Evolutionary conservation across 2,329 filamentous ascomycete species (phyloP), one percentile per base, ranked within the genome.

Genomic region (Trichoderma sp.): DNA sequence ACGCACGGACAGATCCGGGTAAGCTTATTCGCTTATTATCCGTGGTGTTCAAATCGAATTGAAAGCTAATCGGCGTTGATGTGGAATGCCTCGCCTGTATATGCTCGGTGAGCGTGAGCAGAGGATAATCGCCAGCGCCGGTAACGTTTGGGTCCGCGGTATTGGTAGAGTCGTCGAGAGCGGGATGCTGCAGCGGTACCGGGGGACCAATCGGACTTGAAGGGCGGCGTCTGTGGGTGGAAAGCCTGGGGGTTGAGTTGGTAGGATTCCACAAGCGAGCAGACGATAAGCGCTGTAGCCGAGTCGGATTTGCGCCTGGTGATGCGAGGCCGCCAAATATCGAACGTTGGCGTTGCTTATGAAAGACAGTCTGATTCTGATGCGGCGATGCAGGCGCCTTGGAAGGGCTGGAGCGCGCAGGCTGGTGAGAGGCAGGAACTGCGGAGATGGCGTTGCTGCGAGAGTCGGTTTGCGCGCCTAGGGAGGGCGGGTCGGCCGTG

Each of bases 211-310:
- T 84, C 19, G 87, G 86, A 19, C 84, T 85, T 16, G 86, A 88
- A 19, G 82, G 82, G 31, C 85, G 84, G 68, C 86, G 83, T 70
- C 76, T 80, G 68, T 82, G 75, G 2, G 68, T 19, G 66, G 77
- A 73, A 52, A 31, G 40, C 69, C 85, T 81, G 56, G 86, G 86
- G 2, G 86, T 88, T 31, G 86, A 88, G 75, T 88, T 88, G 70
- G 85, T 85, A 29, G 87, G 87, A 74, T 88, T 88, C 87, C 87
- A 88, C 72, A 88, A 84, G 43, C 86, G 85, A 57, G 83, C 83
- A 27, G 84, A 80, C 5, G 82, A 81, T 35, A 82, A 76, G 31
- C 81, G 79, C 37, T 73, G 78, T 40, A 70, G 57, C 14, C 56
- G 65, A 40, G 68, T 60, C 21, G 65, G 65, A 21, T 16, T 19